A percentile compares a stretch with the other conserved stretches of the same genome.
Conservation (phyloP, 192 early-diverging fungal species). For the Umbelopsis sp. region DNA sequence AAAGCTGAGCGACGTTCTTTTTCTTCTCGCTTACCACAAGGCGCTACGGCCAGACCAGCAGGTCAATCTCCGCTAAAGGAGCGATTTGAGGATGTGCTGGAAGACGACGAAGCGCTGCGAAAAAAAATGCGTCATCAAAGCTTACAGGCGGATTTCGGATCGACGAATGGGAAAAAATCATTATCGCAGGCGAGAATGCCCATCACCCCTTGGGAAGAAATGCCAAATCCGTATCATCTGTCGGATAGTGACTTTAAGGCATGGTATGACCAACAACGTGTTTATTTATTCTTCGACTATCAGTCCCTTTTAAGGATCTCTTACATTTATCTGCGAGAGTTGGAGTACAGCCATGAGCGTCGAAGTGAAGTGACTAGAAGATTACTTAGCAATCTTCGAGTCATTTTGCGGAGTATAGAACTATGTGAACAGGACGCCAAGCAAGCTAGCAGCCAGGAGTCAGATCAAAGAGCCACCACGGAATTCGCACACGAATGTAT, state of each 20-base stretch:
- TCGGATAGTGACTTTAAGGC: constrained; percentile 30
- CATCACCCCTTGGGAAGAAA: constrained; percentile 34
- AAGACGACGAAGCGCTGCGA: not conserved
- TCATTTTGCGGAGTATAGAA: constrained; percentile 23
- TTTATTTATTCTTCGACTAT: constrained; percentile 37
- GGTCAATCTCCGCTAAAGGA: not conserved
- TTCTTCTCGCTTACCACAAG: not conserved
- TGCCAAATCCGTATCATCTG: constrained; percentile 34
- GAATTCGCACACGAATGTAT: constrained; percentile 31
- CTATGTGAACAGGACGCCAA: constrained; percentile 28
- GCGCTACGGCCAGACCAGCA: not conserved
- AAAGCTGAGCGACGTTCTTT: not conserved
- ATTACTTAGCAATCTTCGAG: constrained; percentile 19
- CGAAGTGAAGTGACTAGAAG: constrained; percentile 12
- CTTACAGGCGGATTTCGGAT: constrained; percentile 12
- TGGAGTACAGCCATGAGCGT: constrained; percentile 15
- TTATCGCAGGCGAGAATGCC: constrained; percentile 27
- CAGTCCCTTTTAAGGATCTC: constrained; percentile 27
- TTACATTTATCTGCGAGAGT: constrained; percentile 23
- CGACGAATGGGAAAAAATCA: not conserved
- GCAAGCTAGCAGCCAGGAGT: not conserved
- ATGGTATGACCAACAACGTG: constrained; percentile 23
- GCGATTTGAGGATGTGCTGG: not conserved
- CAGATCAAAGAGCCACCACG: not conserved
- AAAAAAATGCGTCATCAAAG: constrained; percentile 6